Evolutionary conservation across 1,284 basidiomycete species (phyloP), one percentile per base, ranked within the genome.

Genomic region (Cutaneotrichosporon curvatum): DNA sequence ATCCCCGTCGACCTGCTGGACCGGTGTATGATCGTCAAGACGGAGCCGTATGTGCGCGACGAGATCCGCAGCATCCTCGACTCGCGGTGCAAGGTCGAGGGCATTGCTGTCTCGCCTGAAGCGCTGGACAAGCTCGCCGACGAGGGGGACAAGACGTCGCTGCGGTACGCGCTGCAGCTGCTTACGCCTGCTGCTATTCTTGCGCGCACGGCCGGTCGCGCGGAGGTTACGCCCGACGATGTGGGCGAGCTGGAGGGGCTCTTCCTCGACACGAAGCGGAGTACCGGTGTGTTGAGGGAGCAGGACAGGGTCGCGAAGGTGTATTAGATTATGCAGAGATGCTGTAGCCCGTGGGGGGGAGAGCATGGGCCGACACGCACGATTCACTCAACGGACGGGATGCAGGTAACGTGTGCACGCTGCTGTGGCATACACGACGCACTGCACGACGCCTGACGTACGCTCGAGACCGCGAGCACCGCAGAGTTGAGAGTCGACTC

Each of bases 11-110:
- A 98, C 73, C 75, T 98, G 21, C 78, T 97, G 37, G 94, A 98
- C 73, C 79, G 94, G 48, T 97, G 94, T 73, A 83, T 98, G 78
- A 98, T 98, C 53, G 91, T 98, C 35, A 87, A 90, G 64, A 98
- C 94, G 1, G 80, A 87, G 49, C 78, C 81, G 6, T 95, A 97
- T 71, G 80, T 79, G 10, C 79, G 81, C 35, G 85, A 87, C 9
- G 88, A 97, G 67, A 85, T 97, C 50, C 82, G 81, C 35, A 84
- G 83, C 63, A 89, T 98, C 21, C 78, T 97, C 5, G 84, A 87
- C 57, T 75, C 94, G 43, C 81, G 94, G 44, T 84, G 87, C 22
- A 84, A 81, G 51, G 81, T 90, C 2, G 94, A 97, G 69, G 87
- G 87, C 0, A 76, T 96, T 37, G 81, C 80, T 55, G 76, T 97